Percentiles rank a stretch among this genome's conserved stretches.
phyloP scores from a whole-genome alignment of 2,329 filamentous ascomycete genomes.

The Sarocladiaceae sp. region DNA sequence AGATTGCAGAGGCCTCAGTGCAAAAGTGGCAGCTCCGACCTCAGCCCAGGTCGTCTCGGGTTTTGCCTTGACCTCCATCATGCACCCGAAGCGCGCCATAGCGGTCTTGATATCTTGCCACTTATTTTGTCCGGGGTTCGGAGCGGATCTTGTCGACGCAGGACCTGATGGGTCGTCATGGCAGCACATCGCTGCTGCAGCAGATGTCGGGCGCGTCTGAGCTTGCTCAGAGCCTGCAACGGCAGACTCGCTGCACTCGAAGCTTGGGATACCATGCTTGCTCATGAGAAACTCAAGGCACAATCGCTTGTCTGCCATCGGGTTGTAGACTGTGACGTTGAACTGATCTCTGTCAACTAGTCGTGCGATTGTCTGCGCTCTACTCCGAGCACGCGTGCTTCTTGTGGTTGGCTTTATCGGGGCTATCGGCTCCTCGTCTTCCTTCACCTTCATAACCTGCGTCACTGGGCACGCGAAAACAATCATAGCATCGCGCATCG shows the following conservation, averaged over 20 bases:
- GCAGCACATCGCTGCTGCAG: not conserved
- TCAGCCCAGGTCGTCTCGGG: conserved; percentile 14
- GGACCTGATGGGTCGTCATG: not conserved
- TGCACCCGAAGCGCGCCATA: conserved; percentile 18
- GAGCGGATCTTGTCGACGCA: not conserved
- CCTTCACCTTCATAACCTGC: not conserved
- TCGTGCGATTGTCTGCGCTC: not conserved
- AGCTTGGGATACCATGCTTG: conserved; percentile 19
- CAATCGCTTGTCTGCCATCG: conserved; percentile 10
- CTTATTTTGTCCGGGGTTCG: conserved; percentile 11
- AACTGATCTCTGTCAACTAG: not conserved
- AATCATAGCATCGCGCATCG: not conserved
- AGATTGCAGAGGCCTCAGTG: not conserved
- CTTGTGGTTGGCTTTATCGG: not conserved
- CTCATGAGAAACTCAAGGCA: conserved; percentile 17
- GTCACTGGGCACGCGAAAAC: conserved; percentile 6
- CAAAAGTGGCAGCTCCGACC: not conserved
- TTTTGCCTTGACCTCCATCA: conserved; percentile 17
- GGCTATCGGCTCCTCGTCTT: not conserved
- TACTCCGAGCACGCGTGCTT: not conserved
- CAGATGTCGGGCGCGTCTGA: not conserved
- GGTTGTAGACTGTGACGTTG: not conserved
- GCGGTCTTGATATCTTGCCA: conserved; percentile 17
- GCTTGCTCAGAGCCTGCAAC: not conserved
- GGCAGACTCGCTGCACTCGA: conserved; percentile 13